Evolutionary conservation across 2,329 filamentous ascomycete species (phyloP).

Genomic region (Pyricularia grisea): DNA sequence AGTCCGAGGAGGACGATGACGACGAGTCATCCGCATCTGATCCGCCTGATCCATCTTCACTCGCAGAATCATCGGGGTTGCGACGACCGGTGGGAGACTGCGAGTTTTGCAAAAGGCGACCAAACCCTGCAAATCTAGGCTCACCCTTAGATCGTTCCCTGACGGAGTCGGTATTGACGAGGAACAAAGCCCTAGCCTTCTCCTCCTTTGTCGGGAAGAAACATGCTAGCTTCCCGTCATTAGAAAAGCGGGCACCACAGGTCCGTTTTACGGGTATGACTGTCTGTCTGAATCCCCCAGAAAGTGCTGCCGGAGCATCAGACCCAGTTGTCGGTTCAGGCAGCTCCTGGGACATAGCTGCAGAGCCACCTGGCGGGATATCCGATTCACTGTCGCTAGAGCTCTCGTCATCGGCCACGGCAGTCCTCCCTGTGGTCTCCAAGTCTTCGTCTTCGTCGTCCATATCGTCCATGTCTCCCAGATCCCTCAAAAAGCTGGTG

Average conservation of each 20-base stretch:
- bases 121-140: slow-evolving; percentile 48
- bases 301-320: neutral
- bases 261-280: slow-evolving; percentile 22
- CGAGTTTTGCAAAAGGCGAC: slow-evolving; percentile 41
- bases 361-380: slow-evolving; percentile 41
- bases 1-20: slow-evolving; percentile 46
- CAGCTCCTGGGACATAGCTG: slow-evolving; percentile 54
- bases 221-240: slow-evolving; percentile 53
- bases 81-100: slow-evolving; percentile 34
- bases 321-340: slow-evolving; percentile 17
- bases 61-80: slow-evolving; percentile 39
- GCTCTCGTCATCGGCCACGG: slow-evolving; percentile 46
- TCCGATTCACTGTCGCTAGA: slow-evolving; percentile 65
- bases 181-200: slow-evolving; percentile 40
- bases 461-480: slow-evolving; percentile 51
- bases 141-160: slow-evolving; percentile 42
- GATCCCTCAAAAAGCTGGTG: slow-evolving; percentile 52
- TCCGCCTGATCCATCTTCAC: slow-evolving; percentile 38
- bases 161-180: slow-evolving; percentile 30
- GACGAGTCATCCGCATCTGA: slow-evolving; percentile 38
- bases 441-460: slow-evolving; percentile 43
- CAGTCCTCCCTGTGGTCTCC: neutral
- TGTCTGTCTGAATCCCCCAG: slow-evolving; percentile 2
- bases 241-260: slow-evolving; percentile 52
- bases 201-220: slow-evolving; percentile 63